These are phyloP conservation scores for Straminergon stramineum DNA, from an alignment of 225 moss, liverwort and hornwort species.

Conservation along the genomic window DNA sequence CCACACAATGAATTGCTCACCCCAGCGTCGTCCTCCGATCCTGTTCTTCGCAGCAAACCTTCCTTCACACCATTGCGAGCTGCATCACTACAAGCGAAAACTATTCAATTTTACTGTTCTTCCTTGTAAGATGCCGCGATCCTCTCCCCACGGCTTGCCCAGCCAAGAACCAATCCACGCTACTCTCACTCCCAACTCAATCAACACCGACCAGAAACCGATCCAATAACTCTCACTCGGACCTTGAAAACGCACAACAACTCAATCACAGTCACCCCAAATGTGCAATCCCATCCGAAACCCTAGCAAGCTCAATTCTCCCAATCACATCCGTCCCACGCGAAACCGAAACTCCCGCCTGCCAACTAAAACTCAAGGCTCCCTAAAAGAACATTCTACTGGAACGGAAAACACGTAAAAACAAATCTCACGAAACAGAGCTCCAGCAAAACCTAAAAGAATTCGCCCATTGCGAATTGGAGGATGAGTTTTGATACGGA, in stretches of 20 bases:
- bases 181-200: background rate
- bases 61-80: background rate
- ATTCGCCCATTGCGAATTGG: background rate
- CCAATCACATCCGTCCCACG: background rate
- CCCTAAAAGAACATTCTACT: background rate
- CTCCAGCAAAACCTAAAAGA: background rate
- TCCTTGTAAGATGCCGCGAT: background rate
- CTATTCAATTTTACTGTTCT: background rate
- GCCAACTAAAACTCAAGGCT: background rate
- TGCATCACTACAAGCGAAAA: background rate
- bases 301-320: background rate
- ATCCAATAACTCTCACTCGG: background rate
- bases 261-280: background rate
- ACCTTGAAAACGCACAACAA: background rate
- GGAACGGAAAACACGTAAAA: background rate
- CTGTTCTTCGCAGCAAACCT: background rate
- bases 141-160: background rate
- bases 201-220: background rate
- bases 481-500: background rate
- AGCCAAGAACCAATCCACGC: background rate
- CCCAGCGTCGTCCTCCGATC: background rate
- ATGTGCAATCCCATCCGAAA: background rate
- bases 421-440: background rate
- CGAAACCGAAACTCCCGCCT: background rate
- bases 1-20: conserved; percentile 4